Conservation (phyloP, 495 filamentous ascomycete genomes). For the Daldinia concentrica region DNA sequence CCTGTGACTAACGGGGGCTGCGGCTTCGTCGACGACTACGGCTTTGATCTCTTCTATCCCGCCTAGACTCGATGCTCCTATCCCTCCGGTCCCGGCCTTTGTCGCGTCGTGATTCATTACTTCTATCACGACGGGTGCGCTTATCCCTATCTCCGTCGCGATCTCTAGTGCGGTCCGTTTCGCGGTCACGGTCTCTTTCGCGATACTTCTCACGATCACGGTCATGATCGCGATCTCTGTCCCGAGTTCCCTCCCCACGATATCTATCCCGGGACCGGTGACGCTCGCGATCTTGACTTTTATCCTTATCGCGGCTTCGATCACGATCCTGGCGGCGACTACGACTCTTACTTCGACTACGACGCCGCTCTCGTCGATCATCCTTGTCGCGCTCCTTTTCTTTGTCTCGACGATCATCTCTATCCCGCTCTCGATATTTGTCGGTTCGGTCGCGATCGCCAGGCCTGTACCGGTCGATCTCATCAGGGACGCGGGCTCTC, state of each 20-base stretch:
- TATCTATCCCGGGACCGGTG: slow-evolving; percentile 45
- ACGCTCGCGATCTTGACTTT: slow-evolving; percentile 52
- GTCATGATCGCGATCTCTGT: slow-evolving; percentile 43
- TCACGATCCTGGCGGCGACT: slow-evolving; percentile 50
- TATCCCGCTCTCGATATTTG: slow-evolving; percentile 36
- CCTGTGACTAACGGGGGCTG: slow-evolving; percentile 39
- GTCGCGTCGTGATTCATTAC: slow-evolving; percentile 42
- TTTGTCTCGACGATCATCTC: slow-evolving; percentile 50
- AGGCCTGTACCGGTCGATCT: slow-evolving; percentile 57
- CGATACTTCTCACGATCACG: slow-evolving; percentile 40
- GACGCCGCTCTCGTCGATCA: slow-evolving; percentile 42
- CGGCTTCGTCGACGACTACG: slow-evolving; percentile 39
- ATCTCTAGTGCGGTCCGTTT: slow-evolving; percentile 31
- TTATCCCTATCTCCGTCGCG: slow-evolving; percentile 42
- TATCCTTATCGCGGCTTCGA: slow-evolving; percentile 54
- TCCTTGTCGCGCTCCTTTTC: slow-evolving; percentile 55
- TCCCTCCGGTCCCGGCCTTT: slow-evolving; percentile 24
- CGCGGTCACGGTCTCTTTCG: slow-evolving; percentile 39
- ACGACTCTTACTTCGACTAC: slow-evolving; percentile 52
- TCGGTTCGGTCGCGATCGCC: slow-evolving; percentile 42
- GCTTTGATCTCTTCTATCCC: slow-evolving; percentile 24
- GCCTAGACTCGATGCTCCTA: slow-evolving; percentile 19
- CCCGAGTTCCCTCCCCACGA: slow-evolving; percentile 42
- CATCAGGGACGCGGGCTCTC: slow-evolving; percentile 53
- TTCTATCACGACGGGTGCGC: slow-evolving; percentile 42